phyloP scores from a whole-genome alignment of 2,329 filamentous ascomycete genomes.

The Pseudogymnoascus sp. region DNA sequence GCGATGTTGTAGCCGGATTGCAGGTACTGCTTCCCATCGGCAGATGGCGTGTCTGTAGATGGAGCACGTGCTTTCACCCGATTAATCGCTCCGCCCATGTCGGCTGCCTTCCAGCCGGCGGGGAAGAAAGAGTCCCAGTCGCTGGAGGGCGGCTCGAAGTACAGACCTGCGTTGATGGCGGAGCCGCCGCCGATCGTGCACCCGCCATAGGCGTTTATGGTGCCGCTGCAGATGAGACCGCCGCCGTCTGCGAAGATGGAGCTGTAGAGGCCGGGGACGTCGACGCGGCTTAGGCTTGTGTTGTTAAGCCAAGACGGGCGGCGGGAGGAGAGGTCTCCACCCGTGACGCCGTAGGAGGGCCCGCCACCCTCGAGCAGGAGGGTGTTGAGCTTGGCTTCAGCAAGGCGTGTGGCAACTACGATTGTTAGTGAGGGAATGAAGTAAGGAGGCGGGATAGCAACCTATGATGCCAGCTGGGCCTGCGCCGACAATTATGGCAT shows the following conservation, averaged over 20 bases:
- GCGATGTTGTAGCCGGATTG: conserved; percentile 40
- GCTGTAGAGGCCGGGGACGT: conserved; percentile 42
- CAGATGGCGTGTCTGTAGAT: conserved; percentile 36
- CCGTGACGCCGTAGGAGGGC: conserved; percentile 39
- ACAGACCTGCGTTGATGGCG: conserved; percentile 46
- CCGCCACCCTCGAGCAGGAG: conserved; percentile 44
- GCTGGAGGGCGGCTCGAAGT: conserved; percentile 43
- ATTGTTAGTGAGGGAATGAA: background rate
- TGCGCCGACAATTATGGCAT: conserved; percentile 38
- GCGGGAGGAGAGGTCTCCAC: conserved; percentile 32
- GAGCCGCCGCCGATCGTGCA: conserved; percentile 44
- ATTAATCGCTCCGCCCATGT: conserved; percentile 38
- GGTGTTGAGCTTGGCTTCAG: conserved; percentile 42
- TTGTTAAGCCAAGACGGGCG: conserved; percentile 39
- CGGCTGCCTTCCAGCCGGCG: conserved; percentile 40
- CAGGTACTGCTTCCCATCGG: conserved; percentile 37
- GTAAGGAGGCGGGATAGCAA: conserved; percentile 8
- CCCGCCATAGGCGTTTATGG: conserved; percentile 36
- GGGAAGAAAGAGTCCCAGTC: conserved; percentile 44
- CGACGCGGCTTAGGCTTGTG: conserved; percentile 41
- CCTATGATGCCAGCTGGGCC: conserved; percentile 43
- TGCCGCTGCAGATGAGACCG: conserved; percentile 34
- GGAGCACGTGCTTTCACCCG: conserved; percentile 37
- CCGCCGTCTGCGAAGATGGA: conserved; percentile 38
- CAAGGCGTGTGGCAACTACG: conserved; percentile 39